A percentile compares a stretch with the other conserved stretches of the same genome.
Conservation (phyloP, 176 grass and related monocot species). For the Dactylis glomerata region DNA sequence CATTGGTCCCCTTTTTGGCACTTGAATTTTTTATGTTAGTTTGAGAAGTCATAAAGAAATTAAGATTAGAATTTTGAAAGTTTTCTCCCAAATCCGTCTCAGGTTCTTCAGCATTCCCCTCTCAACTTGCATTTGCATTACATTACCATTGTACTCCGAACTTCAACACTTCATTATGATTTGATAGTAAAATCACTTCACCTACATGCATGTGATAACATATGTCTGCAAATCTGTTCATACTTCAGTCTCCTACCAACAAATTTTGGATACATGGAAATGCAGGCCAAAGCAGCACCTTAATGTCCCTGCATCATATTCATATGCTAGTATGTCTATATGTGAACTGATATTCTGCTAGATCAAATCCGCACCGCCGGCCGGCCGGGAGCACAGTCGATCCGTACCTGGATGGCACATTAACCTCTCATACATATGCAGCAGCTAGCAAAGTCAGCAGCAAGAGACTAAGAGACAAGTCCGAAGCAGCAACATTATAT, state of each 20-base stretch:
- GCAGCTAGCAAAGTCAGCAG: neutral
- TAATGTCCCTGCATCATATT: neutral
- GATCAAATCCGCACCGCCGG: neutral
- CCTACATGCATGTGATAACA: slow-evolving; percentile 95
- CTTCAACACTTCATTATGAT: neutral
- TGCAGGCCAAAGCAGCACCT: neutral
- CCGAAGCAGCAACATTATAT: slow-evolving; percentile 24
- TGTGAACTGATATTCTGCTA: slow-evolving; percentile 14
- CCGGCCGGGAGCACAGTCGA: neutral
- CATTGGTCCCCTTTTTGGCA: slow-evolving; percentile 27
- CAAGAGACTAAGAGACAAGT: slow-evolving; percentile 34
- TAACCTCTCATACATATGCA: neutral
- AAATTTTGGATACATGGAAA: slow-evolving; percentile 28
- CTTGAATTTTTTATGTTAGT: slow-evolving; percentile 37
- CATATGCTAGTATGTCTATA: neutral
- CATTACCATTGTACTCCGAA: slow-evolving; percentile 19
- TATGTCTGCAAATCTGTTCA: slow-evolving; percentile 20
- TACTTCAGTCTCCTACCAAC: neutral
- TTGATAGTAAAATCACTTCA: neutral
- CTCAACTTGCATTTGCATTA: slow-evolving; percentile 24
- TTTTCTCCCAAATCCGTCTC: slow-evolving; percentile 24
- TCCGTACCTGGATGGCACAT: neutral
- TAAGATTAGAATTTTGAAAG: slow-evolving; percentile 38
- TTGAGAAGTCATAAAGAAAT: slow-evolving; percentile 52
- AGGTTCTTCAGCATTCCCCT: slow-evolving; percentile 21